A percentile compares a stretch with the other conserved stretches of the same genome.
These are phyloP conservation scores for Thermothielavioides terrestris DNA, from an alignment of 495 filamentous ascomycete species.

Conservation along the genomic window DNA sequence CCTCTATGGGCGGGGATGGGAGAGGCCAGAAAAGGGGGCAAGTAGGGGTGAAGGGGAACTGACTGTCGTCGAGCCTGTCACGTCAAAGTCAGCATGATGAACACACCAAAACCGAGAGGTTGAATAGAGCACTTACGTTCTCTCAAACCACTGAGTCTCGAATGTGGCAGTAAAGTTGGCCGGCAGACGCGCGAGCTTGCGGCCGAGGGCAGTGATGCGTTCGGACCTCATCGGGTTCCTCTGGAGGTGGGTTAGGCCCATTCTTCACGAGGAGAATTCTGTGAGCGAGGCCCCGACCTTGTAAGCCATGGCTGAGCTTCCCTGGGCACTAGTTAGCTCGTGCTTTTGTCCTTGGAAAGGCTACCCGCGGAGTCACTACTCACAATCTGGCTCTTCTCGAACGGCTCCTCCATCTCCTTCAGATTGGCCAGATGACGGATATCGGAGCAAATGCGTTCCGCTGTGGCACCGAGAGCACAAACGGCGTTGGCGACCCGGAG, in stretches of 20 bases:
- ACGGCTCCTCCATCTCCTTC: slow-evolving; percentile 81
- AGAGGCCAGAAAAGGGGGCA: neutral
- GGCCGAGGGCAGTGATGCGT: slow-evolving; percentile 68
- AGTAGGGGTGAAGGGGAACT: slow-evolving; percentile 24
- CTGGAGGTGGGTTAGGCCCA: neutral
- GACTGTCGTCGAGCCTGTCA: slow-evolving; percentile 43
- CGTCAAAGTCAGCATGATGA: slow-evolving; percentile 1
- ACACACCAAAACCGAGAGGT: slow-evolving; percentile 14
- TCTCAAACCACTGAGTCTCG: slow-evolving; percentile 75
- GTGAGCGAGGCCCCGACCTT: slow-evolving; percentile 47
- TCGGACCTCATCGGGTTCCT: slow-evolving; percentile 69
- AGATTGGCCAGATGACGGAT: slow-evolving; percentile 64
- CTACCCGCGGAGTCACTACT: neutral
- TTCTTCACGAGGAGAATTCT: neutral
- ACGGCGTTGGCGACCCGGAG: slow-evolving; percentile 72
- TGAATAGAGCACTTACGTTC: slow-evolving; percentile 39
- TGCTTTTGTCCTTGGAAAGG: no score
- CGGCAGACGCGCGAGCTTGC: slow-evolving; percentile 56
- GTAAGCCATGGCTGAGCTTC: slow-evolving; percentile 57
- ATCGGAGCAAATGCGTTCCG: slow-evolving; percentile 58
- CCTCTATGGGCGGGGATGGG: neutral
- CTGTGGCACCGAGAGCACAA: slow-evolving; percentile 73
- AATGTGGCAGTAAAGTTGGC: slow-evolving; percentile 69
- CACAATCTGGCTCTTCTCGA: slow-evolving; percentile 69
- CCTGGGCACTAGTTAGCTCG: slow-evolving; percentile 13